Base-by-base conservation (phyloP, 805 yeast genomes). In the Teunomyces tritomae region DNA sequence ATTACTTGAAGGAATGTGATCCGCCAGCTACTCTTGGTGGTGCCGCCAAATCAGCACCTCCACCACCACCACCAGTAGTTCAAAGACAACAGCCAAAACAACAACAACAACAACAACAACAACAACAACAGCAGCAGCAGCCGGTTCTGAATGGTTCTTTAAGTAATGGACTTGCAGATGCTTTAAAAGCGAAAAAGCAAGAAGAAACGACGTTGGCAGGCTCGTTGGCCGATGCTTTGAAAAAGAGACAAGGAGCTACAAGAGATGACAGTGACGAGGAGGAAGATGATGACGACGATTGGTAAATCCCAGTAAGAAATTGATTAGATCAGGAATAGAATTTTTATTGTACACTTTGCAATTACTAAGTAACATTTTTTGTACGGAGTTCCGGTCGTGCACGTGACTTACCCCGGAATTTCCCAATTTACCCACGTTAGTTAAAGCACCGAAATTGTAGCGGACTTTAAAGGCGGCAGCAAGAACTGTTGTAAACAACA, bases 201-300 rank as follows among this genome's bases (percentile, higher is more conserved):
- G 85, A 79, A 47, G 88, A 83, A 50, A 69, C 70, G 11, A 67
- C 73, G 1, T 71, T 88, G 56, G 94, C 92, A 9, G 91, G 89
- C n/a, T 90, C 92, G 5, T 72, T 90, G 49, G 96, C 96, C 0
- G 89, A 87, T 50, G 96, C 96, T 1, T 77, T 90, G 57, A 87
- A 85, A 62, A 87, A 83, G 45, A 79, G 94, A 62, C 72, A 70
- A 49, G 76, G 69, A 8, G 89, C 89, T 3, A 80, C 89, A 11
- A 77, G 79, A 50, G 79, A 80, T 69, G 86, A 81, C 34, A 82
- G 84, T 51, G 89, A 82, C 47, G 90, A 83, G 11, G 91, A 85
- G 47, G 85, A 78, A 2, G 87, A 80, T 2, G 86, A 79, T 16
- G 84, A 82, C 42, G 89, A 83, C 41, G 89, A 83, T 41, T 59